A percentile compares a stretch with the other conserved stretches of the same genome.
These are phyloP conservation scores for Saccharomyces kudriavzevii DNA, from an alignment of 805 yeast species.

Conservation along the genomic window DNA sequence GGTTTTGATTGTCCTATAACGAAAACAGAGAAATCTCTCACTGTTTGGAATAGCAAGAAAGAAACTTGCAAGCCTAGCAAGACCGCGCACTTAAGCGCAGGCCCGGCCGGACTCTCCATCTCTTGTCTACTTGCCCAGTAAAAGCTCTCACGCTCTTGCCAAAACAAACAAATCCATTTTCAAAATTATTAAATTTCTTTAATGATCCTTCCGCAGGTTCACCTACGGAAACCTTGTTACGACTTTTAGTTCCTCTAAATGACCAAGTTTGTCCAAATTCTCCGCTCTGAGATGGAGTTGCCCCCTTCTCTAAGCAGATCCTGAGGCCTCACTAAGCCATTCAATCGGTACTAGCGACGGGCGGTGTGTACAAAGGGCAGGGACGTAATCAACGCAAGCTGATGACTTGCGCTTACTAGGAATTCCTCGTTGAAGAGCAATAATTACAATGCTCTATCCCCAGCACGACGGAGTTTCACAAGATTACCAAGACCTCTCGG, in stretches of 20 bases:
- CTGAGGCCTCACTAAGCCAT: constrained; percentile 38
- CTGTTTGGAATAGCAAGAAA: background rate
- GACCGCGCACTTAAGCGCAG: constrained; percentile 30
- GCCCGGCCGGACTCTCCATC: constrained; percentile 4
- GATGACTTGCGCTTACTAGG: constrained; percentile 41
- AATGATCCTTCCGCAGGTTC: constrained; percentile 36
- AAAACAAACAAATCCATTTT: background rate
- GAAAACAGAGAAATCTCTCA: background rate
- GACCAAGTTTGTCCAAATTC: constrained; percentile 38
- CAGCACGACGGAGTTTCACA: constrained; percentile 35
- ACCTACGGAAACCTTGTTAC: constrained; percentile 39
- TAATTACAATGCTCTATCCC: constrained; percentile 37
- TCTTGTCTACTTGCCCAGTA: background rate
- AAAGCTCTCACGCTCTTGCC: background rate
- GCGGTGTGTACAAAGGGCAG: constrained; percentile 39
- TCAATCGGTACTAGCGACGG: constrained; percentile 42
- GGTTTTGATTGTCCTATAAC: constrained; percentile 7
- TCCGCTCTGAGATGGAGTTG: constrained; percentile 32
- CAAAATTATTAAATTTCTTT: constrained; percentile 17
- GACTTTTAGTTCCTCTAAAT: constrained; percentile 40
- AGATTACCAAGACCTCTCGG: constrained; percentile 37
- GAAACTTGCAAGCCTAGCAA: background rate
- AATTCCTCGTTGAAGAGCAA: constrained; percentile 41
- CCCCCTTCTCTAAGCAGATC: constrained; percentile 33
- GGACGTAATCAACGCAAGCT: constrained; percentile 40